These are phyloP conservation scores for Hygrocybe coccinea DNA, from an alignment of 768 basidiomycete species.

Conservation along the genomic window DNA sequence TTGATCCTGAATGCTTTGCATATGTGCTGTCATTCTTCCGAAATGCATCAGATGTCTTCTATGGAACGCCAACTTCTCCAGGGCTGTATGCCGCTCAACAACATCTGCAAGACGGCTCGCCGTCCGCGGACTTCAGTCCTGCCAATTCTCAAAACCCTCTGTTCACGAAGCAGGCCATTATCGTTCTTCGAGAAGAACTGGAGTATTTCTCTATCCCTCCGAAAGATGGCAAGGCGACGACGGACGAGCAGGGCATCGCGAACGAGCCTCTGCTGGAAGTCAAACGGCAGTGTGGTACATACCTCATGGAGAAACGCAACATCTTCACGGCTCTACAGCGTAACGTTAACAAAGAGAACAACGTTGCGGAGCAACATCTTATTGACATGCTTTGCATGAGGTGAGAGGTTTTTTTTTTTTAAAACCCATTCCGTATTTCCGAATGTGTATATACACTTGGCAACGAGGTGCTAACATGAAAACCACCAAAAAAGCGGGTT, in stretches of 20 bases:
- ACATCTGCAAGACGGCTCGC: constrained; percentile 63
- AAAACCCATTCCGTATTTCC: neutral
- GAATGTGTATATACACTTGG: too few relatives aligned
- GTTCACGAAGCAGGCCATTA: constrained; percentile 93
- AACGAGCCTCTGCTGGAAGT: constrained; percentile 73
- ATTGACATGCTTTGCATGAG: constrained; percentile 99
- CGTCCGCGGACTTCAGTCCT: constrained; percentile 57
- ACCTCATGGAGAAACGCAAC: constrained; percentile 81
- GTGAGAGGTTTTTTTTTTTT: constrained; percentile 39
- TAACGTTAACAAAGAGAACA: constrained; percentile 99
- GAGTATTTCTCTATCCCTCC: constrained; percentile 98
- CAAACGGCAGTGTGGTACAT: constrained; percentile 82
- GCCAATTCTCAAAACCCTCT: constrained; percentile 83
- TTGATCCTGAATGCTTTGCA: constrained; percentile 94
- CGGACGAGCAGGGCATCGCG: constrained; percentile 75
- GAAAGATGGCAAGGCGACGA: constrained; percentile 52
- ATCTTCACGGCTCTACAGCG: constrained; percentile 98
- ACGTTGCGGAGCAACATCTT: constrained; percentile 96
- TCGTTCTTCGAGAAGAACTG: constrained; percentile 94
- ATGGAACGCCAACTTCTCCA: constrained; percentile 70
- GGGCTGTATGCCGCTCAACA: constrained; percentile 79
- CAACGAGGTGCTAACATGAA: neutral
- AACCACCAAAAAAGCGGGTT: constrained; percentile 88
- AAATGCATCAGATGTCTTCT: constrained; percentile 83
- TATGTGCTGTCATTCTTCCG: constrained; percentile 92